Evolutionary conservation across 768 basidiomycete genomes (phyloP).

Genomic region (Tricholoma furcatifolium): DNA sequence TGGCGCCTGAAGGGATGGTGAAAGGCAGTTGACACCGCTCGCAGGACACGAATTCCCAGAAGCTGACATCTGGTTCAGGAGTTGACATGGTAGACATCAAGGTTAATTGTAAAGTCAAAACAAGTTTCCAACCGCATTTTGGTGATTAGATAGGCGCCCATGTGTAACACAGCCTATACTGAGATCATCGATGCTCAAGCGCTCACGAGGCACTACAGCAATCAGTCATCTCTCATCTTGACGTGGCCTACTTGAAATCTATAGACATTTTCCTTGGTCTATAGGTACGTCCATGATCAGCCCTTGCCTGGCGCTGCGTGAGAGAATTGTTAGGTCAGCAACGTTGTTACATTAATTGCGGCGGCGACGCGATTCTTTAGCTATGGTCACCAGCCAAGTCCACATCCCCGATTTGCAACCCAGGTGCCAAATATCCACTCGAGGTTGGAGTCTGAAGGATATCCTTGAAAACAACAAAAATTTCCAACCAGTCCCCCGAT

Average conservation of each 20-base stretch:
- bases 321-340: too few species aligned
- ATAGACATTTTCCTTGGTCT: too few species aligned
- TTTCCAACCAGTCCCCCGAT: slow-evolving; percentile 33
- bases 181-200: too few species aligned
- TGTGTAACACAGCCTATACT: too few species aligned
- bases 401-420: neutral
- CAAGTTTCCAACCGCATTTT: neutral
- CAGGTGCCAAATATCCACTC: slow-evolving; percentile 3
- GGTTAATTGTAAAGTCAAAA: neutral
- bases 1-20: slow-evolving; percentile 46
- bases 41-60: slow-evolving; percentile 82
- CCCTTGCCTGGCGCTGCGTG: too few species aligned
- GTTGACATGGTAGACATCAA: slow-evolving; percentile 37
- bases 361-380: too few species aligned
- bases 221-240: too few species aligned
- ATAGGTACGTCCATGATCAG: too few species aligned
- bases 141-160: neutral
- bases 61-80: slow-evolving; percentile 47
- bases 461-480: slow-evolving; percentile 19
- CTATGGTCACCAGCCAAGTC: slow-evolving; percentile 9
- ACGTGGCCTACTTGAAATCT: too few species aligned
- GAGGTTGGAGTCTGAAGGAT: slow-evolving; percentile 48
- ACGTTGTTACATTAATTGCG: too few species aligned
- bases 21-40: slow-evolving; percentile 70
- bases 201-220: too few species aligned